Evolutionary conservation across 2,329 filamentous ascomycete species (phyloP).

Genomic region (Dactylellina leptospora): DNA sequence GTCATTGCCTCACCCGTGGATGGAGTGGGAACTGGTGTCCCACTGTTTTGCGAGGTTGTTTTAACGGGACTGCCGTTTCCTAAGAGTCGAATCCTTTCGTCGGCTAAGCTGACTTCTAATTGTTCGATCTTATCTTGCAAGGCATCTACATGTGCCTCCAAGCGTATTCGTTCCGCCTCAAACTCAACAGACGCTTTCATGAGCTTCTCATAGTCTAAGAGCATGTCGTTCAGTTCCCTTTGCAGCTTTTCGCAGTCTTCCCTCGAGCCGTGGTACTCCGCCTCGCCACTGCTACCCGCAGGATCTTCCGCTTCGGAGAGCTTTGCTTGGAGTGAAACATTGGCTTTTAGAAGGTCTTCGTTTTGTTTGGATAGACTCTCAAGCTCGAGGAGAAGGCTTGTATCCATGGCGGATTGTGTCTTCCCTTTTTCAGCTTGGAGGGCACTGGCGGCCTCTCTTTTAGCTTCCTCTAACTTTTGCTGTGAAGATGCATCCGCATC

Average conservation of each 20-base stretch:
- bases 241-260: constrained; percentile 68
- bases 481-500: constrained; percentile 29
- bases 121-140: constrained; percentile 71
- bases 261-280: constrained; percentile 59
- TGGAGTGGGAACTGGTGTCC: constrained; percentile 56
- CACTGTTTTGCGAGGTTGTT: constrained; percentile 62
- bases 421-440: constrained; percentile 60
- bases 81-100: constrained; percentile 74
- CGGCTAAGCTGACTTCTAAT: constrained; percentile 71
- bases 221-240: constrained; percentile 72
- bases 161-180: constrained; percentile 73
- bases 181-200: constrained; percentile 75
- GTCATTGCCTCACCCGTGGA: constrained; percentile 68
- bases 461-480: constrained; percentile 49
- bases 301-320: constrained; percentile 1
- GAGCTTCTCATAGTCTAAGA: constrained; percentile 75
- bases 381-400: constrained; percentile 60
- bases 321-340: constrained; percentile 26
- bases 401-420: constrained; percentile 55
- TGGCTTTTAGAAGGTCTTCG: constrained; percentile 52
- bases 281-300: constrained; percentile 53
- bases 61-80: constrained; percentile 63
- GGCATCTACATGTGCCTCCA: constrained; percentile 71
- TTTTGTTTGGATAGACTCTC: constrained; percentile 59
- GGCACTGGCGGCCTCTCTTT: constrained; percentile 56